These are phyloP conservation scores for Saccharomyces paradoxus DNA, from an alignment of 805 yeast species.

Conservation along the genomic window DNA sequence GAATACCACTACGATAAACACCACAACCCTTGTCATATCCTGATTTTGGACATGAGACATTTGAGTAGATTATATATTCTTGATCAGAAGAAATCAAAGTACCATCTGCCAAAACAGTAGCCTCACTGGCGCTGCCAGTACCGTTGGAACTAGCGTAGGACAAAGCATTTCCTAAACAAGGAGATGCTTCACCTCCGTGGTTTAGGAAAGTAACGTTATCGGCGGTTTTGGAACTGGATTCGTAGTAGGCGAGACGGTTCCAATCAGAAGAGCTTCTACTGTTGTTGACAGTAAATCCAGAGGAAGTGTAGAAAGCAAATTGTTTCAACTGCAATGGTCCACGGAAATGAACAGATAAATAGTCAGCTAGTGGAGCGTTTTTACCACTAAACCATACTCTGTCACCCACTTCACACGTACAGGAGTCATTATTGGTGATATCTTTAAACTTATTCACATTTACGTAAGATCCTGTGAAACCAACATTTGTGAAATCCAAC, in stretches of 20 bases:
- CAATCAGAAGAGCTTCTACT: constrained; percentile 36
- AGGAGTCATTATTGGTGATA: constrained; percentile 9
- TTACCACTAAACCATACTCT: constrained; percentile 36
- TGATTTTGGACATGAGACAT: constrained; percentile 44
- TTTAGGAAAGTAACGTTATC: constrained; percentile 60
- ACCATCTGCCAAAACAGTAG: constrained; percentile 42
- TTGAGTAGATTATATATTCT: constrained; percentile 54
- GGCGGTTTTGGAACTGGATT: constrained; percentile 36
- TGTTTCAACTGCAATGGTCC: constrained; percentile 54
- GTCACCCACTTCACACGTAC: constrained; percentile 20
- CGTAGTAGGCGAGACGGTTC: constrained; percentile 51
- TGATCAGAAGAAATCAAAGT: constrained; percentile 45
- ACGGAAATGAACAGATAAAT: constrained; percentile 62
- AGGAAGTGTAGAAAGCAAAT: constrained; percentile 51
- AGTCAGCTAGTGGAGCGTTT: constrained; percentile 55
- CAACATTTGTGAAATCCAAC: constrained; percentile 26
- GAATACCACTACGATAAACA: constrained; percentile 58
- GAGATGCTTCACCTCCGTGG: constrained; percentile 46
- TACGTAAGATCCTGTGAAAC: constrained; percentile 23
- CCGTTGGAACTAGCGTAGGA: constrained; percentile 54
- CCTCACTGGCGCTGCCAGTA: constrained; percentile 31
- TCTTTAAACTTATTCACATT: constrained; percentile 14
- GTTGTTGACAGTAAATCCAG: constrained; percentile 26
- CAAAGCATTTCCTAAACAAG: constrained; percentile 60
- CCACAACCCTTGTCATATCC: constrained; percentile 56